Percentiles rank a stretch among this genome's conserved stretches.
Conservation (phyloP, 257 asterid genomes). For the Solanum peruvianum region DNA sequence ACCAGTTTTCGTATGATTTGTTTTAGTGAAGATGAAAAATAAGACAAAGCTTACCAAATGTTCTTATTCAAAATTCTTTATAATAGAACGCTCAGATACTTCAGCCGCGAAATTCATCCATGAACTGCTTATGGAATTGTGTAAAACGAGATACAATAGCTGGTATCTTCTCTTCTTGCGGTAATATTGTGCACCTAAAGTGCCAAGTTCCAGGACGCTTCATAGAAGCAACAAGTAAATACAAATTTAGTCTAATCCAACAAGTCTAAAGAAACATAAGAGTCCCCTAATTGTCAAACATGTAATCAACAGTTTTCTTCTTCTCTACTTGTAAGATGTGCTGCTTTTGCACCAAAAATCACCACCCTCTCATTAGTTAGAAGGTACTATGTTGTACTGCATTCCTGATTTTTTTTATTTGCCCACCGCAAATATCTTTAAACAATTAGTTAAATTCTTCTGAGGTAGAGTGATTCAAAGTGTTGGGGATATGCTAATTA, state of each 20-base stretch:
- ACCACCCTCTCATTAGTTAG: no score
- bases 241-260: neutral
- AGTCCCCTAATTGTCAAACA: neutral
- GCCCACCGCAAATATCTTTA: neutral
- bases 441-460: neutral
- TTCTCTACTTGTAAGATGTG: neutral
- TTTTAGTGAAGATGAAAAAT: neutral
- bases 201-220: slow-evolving; percentile 90
- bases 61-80: neutral
- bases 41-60: neutral
- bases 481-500: neutral
- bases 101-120: slow-evolving; percentile 68
- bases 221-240: neutral
- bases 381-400: no score
- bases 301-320: neutral
- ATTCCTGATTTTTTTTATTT: neutral
- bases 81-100: neutral
- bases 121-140: slow-evolving; percentile 62
- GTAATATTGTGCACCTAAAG: slow-evolving; percentile 84
- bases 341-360: neutral
- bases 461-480: neutral
- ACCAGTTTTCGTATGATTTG: neutral
- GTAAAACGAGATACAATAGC: slow-evolving; percentile 63
- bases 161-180: slow-evolving; percentile 80
- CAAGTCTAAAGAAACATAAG: neutral